Evolutionary conservation across 106 monocot genomes (phyloP).

Genomic region (Platanthera guangdongensis): DNA sequence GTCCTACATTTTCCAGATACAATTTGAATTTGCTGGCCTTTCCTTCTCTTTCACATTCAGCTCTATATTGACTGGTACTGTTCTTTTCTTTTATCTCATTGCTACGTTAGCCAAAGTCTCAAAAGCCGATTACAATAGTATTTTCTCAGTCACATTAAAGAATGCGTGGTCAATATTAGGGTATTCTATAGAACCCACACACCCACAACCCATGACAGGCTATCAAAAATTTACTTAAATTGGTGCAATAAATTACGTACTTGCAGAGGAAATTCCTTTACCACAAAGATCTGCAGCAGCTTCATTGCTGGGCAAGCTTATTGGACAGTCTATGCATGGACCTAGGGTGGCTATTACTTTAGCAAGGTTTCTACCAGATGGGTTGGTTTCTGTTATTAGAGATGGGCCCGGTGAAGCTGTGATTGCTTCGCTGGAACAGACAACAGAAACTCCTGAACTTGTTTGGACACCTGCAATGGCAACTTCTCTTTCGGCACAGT

Average conservation of each 20-base stretch:
- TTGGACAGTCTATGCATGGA: conserved; percentile 98
- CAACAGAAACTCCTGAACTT: conserved; percentile 99
- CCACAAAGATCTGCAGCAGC: conserved; percentile 95
- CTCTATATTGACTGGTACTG: neutral
- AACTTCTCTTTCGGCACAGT: conserved; percentile 89
- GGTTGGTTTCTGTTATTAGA: conserved; percentile 80
- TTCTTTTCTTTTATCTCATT: neutral
- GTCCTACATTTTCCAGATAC: neutral
- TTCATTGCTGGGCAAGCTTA: conserved; percentile 85
- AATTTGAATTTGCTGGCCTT: neutral
- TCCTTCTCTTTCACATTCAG: neutral
- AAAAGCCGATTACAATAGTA: neutral
- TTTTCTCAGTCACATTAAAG: neutral
- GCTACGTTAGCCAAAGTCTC: neutral
- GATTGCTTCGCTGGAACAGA: conserved; percentile 75
- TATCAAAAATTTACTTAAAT: neutral
- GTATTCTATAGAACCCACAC: neutral
- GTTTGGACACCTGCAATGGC: conserved; percentile 99
- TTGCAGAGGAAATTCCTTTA: conserved; percentile 86
- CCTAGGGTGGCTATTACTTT: conserved; percentile 93
- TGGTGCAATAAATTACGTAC: neutral
- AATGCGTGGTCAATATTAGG: neutral
- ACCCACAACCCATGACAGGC: neutral
- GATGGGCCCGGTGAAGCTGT: conserved; percentile 98
- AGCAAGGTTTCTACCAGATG: conserved; percentile 96